These are phyloP conservation scores for Penicillium paxilli DNA, from an alignment of 495 filamentous ascomycete species.

Conservation along the genomic window DNA sequence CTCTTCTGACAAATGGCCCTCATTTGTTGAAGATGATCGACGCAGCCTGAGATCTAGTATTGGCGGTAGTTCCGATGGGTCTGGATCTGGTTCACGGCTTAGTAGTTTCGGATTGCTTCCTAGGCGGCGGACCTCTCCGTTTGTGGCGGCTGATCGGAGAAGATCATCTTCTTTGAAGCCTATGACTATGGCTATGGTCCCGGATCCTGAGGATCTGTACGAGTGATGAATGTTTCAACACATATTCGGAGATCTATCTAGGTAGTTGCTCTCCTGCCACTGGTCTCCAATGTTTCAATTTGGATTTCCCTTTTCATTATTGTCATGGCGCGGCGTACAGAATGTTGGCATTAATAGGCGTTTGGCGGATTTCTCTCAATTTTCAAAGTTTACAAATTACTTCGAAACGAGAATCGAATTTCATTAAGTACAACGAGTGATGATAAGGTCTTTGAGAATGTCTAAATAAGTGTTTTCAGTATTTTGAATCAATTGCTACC, in stretches of 20 bases:
- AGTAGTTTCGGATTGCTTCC: constrained; percentile 13
- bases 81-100: not conserved
- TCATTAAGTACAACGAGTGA: too few species aligned
- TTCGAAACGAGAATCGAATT: too few species aligned
- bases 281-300: not conserved
- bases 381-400: too few species aligned
- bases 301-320: not conserved
- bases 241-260: not conserved
- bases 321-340: constrained; percentile 15
- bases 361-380: not conserved
- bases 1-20: not conserved
- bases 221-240: constrained; percentile 19
- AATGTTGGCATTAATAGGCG: constrained; percentile 9
- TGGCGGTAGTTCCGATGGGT: constrained; percentile 4
- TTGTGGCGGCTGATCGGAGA: constrained; percentile 25
- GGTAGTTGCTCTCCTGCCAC: not conserved
- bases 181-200: constrained; percentile 45
- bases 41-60: constrained; percentile 10
- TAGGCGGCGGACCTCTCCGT: constrained; percentile 15
- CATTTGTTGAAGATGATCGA: constrained; percentile 13
- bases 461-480: too few species aligned
- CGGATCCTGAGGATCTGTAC: constrained; percentile 43
- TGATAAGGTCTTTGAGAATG: too few species aligned
- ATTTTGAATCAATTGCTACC: too few species aligned
- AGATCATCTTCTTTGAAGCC: constrained; percentile 24